Evolutionary conservation across 164 flowering plant species (phyloP).

Genomic region (Berberis vulgaris): DNA sequence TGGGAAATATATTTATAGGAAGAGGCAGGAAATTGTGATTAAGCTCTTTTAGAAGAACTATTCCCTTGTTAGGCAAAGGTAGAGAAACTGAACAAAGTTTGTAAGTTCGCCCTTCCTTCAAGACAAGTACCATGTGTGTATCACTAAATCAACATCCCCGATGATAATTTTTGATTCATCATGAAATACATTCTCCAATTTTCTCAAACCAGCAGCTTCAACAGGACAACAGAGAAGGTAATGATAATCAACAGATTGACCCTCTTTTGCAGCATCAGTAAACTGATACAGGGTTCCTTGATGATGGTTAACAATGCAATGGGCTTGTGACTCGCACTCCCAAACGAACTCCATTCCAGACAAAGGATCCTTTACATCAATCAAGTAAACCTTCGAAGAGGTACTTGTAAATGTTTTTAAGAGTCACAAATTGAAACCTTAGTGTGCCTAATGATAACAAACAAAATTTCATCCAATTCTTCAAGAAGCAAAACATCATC

Average conservation of each 20-base stretch:
- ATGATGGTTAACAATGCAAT: conserved; percentile 88
- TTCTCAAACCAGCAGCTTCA: conserved; percentile 29
- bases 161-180: conserved; percentile 45
- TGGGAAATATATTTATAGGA: conserved; percentile 58
- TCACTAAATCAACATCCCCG: conserved; percentile 76
- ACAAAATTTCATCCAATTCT: conserved; percentile 54
- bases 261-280: conserved; percentile 73
- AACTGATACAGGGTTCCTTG: conserved; percentile 73
- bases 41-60: conserved; percentile 44
- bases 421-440: conserved; percentile 78
- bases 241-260: conserved; percentile 54
- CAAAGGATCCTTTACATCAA: conserved; percentile 79
- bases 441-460: conserved; percentile 60
- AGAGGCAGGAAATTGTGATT: conserved; percentile 62
- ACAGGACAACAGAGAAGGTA: conserved; percentile 70
- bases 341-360: conserved; percentile 71
- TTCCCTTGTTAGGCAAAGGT: conserved; percentile 49
- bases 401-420: conserved; percentile 48
- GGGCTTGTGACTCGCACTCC: conserved; percentile 68
- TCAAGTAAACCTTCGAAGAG: conserved; percentile 77
- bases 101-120: conserved; percentile 42
- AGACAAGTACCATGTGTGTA: conserved; percentile 56
- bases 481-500: conserved; percentile 65
- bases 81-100: conserved; percentile 61
- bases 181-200: conserved; percentile 71